Base-by-base conservation (phyloP, 2,329 filamentous ascomycete genomes). In the Talaromyces funiculosus region DNA sequence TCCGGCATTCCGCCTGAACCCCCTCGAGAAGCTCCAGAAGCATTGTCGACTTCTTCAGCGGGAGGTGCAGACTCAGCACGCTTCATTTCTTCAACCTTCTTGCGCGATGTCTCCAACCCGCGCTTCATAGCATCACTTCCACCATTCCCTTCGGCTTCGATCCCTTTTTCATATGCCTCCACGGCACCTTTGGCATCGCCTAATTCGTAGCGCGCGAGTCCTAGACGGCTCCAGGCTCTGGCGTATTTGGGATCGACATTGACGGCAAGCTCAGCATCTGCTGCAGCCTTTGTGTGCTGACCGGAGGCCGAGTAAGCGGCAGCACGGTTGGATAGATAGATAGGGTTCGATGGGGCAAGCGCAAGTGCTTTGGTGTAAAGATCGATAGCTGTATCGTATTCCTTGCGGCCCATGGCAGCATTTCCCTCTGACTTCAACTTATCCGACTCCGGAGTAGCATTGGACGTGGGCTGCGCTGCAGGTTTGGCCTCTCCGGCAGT, bases 71-170 rank as follows among this genome's bases (percentile, higher is more conserved):
- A 73, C 56, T 82, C 83, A 38, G 78, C 80, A 54, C 74, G 79
- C 64, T 85, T 86, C 69, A 93, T 84, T 76, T 96, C 92, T 65
- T 93, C 90, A 49, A 95, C 88, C 69, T 90, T 86, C 70, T 86
- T 86, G 83, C 90, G 94, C 57, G 92, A 93, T 16, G 94, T 97
- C 84, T 97, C 92, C 72, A 85, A 94, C 20, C 94, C 94, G 79
- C 93, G 95, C 82, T 92, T 93, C 94, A 97, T 97, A 63, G 93
- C 92, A 16, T 97, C 92, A 67, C 90, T 95, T 63, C 94, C 94
- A 58, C 94, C 94, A 71, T 87, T 94, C 56, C 94, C 93, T 77
- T 99, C 94, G 65, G 91, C 85, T 73, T 96, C 90, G 72, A 99
- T 97, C 57, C 94, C 94, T 74, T 90, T 85, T 76, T 88, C 81